A percentile compares a stretch with the other conserved stretches of the same genome.
Conservation (phyloP, 495 filamentous ascomycete species). For the Filosporella fistucella region DNA sequence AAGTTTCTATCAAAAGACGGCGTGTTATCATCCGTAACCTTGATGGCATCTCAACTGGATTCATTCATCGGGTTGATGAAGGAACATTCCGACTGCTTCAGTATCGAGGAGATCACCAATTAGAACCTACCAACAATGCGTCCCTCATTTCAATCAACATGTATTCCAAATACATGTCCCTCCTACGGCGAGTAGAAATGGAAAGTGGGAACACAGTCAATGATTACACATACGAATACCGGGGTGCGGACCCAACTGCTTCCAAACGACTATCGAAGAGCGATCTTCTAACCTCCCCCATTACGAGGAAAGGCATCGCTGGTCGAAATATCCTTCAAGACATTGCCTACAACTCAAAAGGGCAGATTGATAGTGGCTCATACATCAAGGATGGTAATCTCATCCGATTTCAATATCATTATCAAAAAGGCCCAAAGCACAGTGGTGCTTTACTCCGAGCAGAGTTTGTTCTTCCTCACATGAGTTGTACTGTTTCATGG, state of each 20-base stretch:
- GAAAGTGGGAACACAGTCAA: slow-evolving; percentile 39
- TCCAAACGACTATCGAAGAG: background rate
- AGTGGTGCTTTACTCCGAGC: slow-evolving; percentile 54
- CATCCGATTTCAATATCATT: slow-evolving; percentile 52
- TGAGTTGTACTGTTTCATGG: slow-evolving; percentile 55
- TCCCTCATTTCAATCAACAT: slow-evolving; percentile 40
- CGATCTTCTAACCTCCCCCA: slow-evolving; percentile 20
- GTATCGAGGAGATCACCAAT: slow-evolving; percentile 39
- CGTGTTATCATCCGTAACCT: slow-evolving; percentile 39
- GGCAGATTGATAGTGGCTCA: slow-evolving; percentile 49
- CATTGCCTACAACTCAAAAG: slow-evolving; percentile 50
- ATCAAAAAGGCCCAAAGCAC: slow-evolving; percentile 51
- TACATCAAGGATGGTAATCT: slow-evolving; percentile 51
- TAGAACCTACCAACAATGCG: slow-evolving; percentile 37
- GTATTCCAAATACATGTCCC: slow-evolving; percentile 43
- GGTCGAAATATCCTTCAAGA: slow-evolving; percentile 42
- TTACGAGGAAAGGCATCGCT: slow-evolving; percentile 41
- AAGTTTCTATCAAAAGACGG: slow-evolving; percentile 40
- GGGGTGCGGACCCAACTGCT: slow-evolving; percentile 5
- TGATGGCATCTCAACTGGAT: slow-evolving; percentile 42
- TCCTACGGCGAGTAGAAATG: slow-evolving; percentile 44
- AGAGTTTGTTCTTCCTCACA: slow-evolving; percentile 50
- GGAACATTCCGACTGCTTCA: slow-evolving; percentile 42
- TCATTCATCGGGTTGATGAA: slow-evolving; percentile 35
- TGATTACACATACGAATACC: slow-evolving; percentile 48